Evolutionary conservation across 768 basidiomycete species (phyloP).

Genomic region (Collybia sp.): DNA sequence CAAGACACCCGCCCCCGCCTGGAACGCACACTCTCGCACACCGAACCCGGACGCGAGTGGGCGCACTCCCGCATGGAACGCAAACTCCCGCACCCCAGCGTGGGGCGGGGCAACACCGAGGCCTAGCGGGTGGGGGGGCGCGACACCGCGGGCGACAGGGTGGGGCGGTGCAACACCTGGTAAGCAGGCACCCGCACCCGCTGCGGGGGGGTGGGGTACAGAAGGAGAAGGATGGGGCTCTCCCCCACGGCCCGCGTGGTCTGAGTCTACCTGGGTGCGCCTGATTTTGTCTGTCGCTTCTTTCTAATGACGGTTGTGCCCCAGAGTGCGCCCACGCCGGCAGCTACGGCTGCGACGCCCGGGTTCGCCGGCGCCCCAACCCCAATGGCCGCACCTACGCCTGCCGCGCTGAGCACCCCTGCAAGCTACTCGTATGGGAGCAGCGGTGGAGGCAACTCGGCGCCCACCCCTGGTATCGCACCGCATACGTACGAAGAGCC

Average conservation of each 20-base stretch:
- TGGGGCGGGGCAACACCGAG: constrained; percentile 28
- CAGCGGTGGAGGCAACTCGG: constrained; percentile 15
- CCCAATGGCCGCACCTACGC: constrained; percentile 27
- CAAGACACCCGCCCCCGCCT: constrained; percentile 31
- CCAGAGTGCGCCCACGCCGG: constrained; percentile 51
- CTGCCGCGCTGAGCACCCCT: constrained; percentile 27
- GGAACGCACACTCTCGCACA: constrained; percentile 37
- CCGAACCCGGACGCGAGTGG: constrained; percentile 67
- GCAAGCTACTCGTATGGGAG: constrained; percentile 5
- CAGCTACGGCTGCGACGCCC: constrained; percentile 36
- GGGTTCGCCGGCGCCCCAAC: constrained; percentile 20
- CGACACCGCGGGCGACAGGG: constrained; percentile 26
- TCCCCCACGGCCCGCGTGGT: background rate
- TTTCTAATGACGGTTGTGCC: constrained; percentile 2
- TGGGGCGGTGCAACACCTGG: constrained; percentile 55
- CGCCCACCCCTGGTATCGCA: constrained; percentile 36
- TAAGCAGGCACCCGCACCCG: constrained; percentile 24
- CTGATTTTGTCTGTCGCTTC: background rate
- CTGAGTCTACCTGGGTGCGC: background rate
- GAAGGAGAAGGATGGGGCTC: constrained; percentile 12
- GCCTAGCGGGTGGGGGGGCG: constrained; percentile 9
- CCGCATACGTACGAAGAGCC: constrained; percentile 1
- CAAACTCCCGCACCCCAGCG: constrained; percentile 54
- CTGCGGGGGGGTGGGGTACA: too few relatives aligned
- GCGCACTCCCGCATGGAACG: constrained; percentile 67